A percentile compares a stretch with the other conserved stretches of the same genome.
phyloP scores from a whole-genome alignment of 176 grass and related monocot species.

The Microstegium vimineum region DNA sequence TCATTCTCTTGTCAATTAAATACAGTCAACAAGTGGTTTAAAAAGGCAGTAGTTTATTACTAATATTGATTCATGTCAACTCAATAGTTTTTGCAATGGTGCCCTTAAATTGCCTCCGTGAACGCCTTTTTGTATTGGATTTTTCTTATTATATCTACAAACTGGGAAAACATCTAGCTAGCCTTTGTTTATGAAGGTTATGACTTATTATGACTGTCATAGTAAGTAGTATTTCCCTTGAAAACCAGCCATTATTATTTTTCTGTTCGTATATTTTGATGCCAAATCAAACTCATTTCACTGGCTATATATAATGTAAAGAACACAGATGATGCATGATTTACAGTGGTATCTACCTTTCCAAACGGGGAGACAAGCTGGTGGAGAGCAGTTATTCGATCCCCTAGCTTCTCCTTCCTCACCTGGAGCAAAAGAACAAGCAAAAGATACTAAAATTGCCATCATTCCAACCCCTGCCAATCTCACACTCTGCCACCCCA shows the following conservation, averaged over 20 bases:
- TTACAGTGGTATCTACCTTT: constrained; percentile 56
- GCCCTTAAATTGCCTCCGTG: not conserved
- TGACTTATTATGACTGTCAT: not conserved
- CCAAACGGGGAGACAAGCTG: constrained; percentile 98
- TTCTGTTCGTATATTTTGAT: not conserved
- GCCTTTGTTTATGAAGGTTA: not conserved
- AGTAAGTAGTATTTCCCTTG: not conserved
- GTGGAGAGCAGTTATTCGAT: constrained; percentile 97
- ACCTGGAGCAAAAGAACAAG: constrained; percentile 65
- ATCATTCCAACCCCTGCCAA: constrained; percentile 32
- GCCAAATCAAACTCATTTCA: not conserved
- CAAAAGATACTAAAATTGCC: constrained; percentile 40
- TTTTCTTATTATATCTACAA: not conserved
- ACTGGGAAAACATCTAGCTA: not conserved
- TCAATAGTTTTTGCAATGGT: not conserved
- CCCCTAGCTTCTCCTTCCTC: constrained; percentile 97
- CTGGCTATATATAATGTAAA: not conserved
- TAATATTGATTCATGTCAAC: not conserved
- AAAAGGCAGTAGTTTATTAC: not conserved
- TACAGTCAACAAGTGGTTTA: not conserved
- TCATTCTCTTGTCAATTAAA: not conserved
- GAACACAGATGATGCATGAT: not conserved
- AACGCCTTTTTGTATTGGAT: not conserved
- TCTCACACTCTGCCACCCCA: constrained; percentile 42
- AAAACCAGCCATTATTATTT: not conserved